Evolutionary conservation across 2,329 filamentous ascomycete genomes (phyloP).

Genomic region (Calonectria fujianensis): DNA sequence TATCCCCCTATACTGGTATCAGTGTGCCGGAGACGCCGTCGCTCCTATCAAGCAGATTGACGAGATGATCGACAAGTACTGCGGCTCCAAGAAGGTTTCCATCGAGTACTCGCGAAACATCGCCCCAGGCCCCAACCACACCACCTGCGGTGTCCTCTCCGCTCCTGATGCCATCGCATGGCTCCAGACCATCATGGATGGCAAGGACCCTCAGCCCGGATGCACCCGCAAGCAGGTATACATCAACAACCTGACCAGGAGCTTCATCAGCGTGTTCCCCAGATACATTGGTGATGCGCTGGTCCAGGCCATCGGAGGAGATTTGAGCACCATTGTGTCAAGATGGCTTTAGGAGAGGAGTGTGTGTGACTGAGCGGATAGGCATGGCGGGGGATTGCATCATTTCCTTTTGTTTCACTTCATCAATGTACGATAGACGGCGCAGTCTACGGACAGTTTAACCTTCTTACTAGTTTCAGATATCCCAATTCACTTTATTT

Average conservation of each 20-base stretch:
- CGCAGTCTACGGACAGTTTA: constrained; percentile 5
- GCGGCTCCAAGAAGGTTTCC: constrained; percentile 47
- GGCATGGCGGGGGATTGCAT: not conserved
- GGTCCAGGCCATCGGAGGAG: constrained; percentile 6
- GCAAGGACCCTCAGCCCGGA: constrained; percentile 2
- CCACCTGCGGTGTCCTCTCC: constrained; percentile 19
- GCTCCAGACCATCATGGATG: constrained; percentile 16
- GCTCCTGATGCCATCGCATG: not conserved
- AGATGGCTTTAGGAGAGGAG: constrained; percentile 2
- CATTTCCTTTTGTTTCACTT: constrained; percentile 16
- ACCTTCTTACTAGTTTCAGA: constrained; percentile 7
- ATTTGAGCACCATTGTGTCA: constrained; percentile 21
- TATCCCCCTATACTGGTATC: constrained; percentile 71
- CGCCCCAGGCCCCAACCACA: constrained; percentile 21
- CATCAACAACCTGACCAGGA: not conserved
- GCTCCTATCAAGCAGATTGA: constrained; percentile 67
- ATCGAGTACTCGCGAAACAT: constrained; percentile 28
- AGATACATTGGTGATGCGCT: constrained; percentile 1
- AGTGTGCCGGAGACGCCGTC: constrained; percentile 68
- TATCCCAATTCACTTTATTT: constrained; percentile 27
- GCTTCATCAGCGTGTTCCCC: constrained; percentile 4
- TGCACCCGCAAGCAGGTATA: not conserved
- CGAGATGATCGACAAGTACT: constrained; percentile 64
- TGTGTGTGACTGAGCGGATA: too few relatives aligned
- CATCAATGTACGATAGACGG: constrained; percentile 7